phyloP scores from a whole-genome alignment of 208 protist genomes.

The Acanthamoeba polyphaga region DNA sequence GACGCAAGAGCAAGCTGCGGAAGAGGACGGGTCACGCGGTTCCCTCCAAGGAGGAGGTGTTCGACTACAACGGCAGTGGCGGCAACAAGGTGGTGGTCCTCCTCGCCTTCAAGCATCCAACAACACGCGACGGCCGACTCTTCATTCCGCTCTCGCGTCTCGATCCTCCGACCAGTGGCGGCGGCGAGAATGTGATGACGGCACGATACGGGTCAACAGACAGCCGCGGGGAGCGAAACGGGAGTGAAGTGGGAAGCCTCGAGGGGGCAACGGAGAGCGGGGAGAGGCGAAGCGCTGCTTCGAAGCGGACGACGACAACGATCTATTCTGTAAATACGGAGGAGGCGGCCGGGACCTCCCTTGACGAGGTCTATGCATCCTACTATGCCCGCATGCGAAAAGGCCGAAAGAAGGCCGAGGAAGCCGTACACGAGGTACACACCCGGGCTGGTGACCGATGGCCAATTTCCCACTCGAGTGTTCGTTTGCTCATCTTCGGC shows the following conservation, averaged over 20 bases:
- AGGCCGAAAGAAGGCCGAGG: not conserved
- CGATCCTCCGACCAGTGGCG: not conserved
- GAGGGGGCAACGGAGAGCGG: not conserved
- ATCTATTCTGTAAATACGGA: constrained; percentile 68
- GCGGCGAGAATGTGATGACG: not conserved
- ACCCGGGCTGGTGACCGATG: not conserved
- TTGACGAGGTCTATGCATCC: not conserved
- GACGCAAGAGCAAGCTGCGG: not conserved
- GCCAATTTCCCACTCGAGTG: not conserved
- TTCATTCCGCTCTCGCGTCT: not conserved
- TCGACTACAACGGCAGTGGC: not conserved
- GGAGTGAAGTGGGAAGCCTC: not conserved
- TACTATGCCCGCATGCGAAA: not conserved
- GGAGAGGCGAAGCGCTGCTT: not conserved
- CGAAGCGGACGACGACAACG: not conserved
- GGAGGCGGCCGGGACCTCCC: not conserved
- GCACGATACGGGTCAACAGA: not conserved
- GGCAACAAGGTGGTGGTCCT: constrained; percentile 22
- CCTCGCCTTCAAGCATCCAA: constrained; percentile 14
- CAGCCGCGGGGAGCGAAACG: not conserved
- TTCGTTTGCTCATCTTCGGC: not conserved
- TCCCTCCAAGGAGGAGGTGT: not conserved
- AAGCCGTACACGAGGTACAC: not conserved
- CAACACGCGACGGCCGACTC: not conserved
- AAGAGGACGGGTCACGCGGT: not conserved